phyloP scores from a whole-genome alignment of 257 asterid genomes.

The Solanum appendiculatum region DNA sequence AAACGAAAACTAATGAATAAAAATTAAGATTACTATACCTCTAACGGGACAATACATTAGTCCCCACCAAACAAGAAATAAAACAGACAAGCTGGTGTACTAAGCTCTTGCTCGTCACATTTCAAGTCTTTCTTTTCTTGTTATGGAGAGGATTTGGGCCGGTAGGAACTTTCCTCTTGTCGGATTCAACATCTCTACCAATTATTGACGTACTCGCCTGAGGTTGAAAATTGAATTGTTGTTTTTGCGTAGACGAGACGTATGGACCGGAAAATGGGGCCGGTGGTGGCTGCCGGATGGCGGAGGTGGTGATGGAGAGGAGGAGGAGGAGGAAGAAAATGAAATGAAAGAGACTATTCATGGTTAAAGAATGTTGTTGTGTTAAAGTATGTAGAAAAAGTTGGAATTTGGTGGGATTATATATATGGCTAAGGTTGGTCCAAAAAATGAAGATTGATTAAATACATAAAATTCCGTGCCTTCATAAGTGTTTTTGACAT shows the following conservation, averaged over 20 bases:
- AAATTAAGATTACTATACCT: neutral
- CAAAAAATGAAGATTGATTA: neutral
- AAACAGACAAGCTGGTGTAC: neutral
- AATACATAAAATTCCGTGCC: neutral
- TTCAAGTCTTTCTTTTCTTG: conserved; percentile 16
- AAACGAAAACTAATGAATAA: neutral
- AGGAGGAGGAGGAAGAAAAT: conserved; percentile 18
- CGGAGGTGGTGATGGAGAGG: neutral
- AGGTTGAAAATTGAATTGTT: neutral
- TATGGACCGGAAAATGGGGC: neutral
- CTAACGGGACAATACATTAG: neutral
- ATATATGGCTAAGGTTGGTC: conserved; percentile 6
- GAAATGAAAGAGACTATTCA: conserved; percentile 26
- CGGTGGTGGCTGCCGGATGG: neutral
- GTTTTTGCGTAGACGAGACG: neutral
- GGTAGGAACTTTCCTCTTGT: conserved; percentile 44
- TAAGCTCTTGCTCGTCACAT: neutral
- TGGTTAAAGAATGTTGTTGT: conserved; percentile 8
- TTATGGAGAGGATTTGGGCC: conserved; percentile 67
- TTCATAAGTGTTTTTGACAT: neutral
- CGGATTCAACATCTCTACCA: conserved; percentile 19
- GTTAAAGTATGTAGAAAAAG: neutral
- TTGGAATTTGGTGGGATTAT: conserved; percentile 5
- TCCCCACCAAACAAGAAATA: neutral
- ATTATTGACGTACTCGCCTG: neutral